These are phyloP conservation scores for Hypomyces rosellus DNA, from an alignment of 2,329 filamentous ascomycete genomes.

Conservation along the genomic window DNA sequence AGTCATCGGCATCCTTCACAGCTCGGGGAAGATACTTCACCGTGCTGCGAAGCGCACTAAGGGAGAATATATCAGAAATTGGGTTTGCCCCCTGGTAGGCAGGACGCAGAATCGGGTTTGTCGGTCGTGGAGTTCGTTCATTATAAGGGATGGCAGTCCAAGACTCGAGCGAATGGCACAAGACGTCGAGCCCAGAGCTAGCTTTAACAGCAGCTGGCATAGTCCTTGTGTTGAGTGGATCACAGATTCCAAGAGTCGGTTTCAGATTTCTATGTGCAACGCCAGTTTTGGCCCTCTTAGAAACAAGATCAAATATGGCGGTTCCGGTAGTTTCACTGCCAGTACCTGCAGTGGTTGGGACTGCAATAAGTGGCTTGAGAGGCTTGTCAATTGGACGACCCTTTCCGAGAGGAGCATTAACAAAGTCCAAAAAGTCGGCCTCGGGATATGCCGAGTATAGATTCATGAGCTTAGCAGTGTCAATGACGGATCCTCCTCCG, in stretches of 20 bases:
- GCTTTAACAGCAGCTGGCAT: constrained; percentile 96
- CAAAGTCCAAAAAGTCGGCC: constrained; percentile 93
- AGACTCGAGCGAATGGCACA: constrained; percentile 91
- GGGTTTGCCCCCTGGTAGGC: constrained; percentile 97
- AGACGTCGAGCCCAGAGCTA: constrained; percentile 83
- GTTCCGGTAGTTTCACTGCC: constrained; percentile 95
- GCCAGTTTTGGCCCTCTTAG: constrained; percentile 87
- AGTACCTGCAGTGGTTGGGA: constrained; percentile 78
- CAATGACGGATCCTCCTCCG: constrained; percentile 85
- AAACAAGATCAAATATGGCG: constrained; percentile 92
- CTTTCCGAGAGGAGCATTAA: constrained; percentile 88
- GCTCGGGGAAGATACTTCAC: constrained; percentile 90
- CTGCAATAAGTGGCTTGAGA: constrained; percentile 70
- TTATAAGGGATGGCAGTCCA: constrained; percentile 97
- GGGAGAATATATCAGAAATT: constrained; percentile 93
- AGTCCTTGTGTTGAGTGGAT: constrained; percentile 83
- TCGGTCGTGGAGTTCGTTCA: constrained; percentile 74
- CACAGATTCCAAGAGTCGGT: constrained; percentile 82
- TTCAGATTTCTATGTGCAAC: constrained; percentile 94
- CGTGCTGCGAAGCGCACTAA: constrained; percentile 75
- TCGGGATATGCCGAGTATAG: constrained; percentile 87
- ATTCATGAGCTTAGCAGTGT: constrained; percentile 98
- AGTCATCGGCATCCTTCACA: constrained; percentile 80
- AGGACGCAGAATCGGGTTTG: constrained; percentile 83
- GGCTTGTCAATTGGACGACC: constrained; percentile 69